Evolutionary conservation across 306 rosid species (phyloP).

Genomic region (Citrullus colocynthis): DNA sequence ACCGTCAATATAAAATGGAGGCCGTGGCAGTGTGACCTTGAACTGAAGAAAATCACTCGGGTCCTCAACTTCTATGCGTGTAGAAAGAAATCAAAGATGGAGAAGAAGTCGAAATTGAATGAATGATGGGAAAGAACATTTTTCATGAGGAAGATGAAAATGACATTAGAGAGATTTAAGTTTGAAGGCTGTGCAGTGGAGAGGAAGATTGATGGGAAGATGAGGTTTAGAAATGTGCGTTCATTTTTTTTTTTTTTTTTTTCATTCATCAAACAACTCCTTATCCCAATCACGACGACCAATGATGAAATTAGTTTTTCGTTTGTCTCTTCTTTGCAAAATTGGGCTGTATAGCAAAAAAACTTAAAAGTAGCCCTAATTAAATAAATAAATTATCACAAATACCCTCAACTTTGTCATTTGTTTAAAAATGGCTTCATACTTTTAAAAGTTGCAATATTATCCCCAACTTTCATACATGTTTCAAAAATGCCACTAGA

Average conservation of each 20-base stretch:
- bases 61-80: background rate
- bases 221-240: constrained; percentile 1
- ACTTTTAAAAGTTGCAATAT: too few relatives aligned
- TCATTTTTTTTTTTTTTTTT: background rate
- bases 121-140: background rate
- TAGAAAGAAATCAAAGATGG: background rate
- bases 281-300: background rate
- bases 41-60: background rate
- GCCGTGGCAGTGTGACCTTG: background rate
- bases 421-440: too few relatives aligned
- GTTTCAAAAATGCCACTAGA: too few relatives aligned
- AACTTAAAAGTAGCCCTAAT: too few relatives aligned
- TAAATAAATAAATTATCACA: too few relatives aligned
- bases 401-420: too few relatives aligned
- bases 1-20: background rate
- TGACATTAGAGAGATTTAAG: background rate
- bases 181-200: background rate
- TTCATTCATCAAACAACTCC: background rate
- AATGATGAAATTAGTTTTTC: background rate
- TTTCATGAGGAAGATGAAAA: background rate
- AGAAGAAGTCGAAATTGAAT: background rate
- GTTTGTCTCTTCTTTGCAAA: background rate
- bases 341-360: too few relatives aligned
- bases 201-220: background rate
- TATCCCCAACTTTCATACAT: too few relatives aligned